phyloP scores from a whole-genome alignment of 2,329 filamentous ascomycete species.

The Penicillium sp. region DNA sequence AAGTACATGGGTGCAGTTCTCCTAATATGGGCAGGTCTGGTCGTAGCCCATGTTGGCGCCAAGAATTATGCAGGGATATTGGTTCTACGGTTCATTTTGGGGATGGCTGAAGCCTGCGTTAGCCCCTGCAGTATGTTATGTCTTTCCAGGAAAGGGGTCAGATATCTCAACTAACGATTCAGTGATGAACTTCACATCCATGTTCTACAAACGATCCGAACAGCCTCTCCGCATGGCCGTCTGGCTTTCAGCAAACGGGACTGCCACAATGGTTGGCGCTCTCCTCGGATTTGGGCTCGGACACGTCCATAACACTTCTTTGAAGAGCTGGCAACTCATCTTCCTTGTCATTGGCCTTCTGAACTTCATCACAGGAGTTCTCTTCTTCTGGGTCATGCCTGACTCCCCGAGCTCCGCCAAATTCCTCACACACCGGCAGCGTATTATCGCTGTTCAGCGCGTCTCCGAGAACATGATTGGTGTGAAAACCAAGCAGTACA shows the following conservation, averaged over 20 bases:
- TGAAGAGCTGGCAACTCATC: slow-evolving; percentile 46
- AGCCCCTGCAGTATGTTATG: slow-evolving; percentile 34
- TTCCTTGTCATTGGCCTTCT: slow-evolving; percentile 48
- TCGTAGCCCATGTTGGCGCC: slow-evolving; percentile 44
- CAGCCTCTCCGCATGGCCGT: slow-evolving; percentile 42
- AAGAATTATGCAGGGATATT: slow-evolving; percentile 50
- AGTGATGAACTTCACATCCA: slow-evolving; percentile 43
- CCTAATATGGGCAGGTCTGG: slow-evolving; percentile 48
- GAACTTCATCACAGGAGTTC: slow-evolving; percentile 50
- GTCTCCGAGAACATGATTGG: slow-evolving; percentile 50
- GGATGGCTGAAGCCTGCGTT: slow-evolving; percentile 47
- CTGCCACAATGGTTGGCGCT: slow-evolving; percentile 44
- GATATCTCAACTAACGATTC: slow-evolving; percentile 9
- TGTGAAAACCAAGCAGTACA: slow-evolving; percentile 43
- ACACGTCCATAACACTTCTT: slow-evolving; percentile 33
- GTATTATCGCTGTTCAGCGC: slow-evolving; percentile 46
- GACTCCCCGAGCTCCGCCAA: slow-evolving; percentile 45
- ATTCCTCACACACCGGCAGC: slow-evolving; percentile 46
- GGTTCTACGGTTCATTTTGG: slow-evolving; percentile 53
- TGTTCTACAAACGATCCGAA: slow-evolving; percentile 46
- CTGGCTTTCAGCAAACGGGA: slow-evolving; percentile 44
- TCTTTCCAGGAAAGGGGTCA: no score
- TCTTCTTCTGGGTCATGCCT: slow-evolving; percentile 42
- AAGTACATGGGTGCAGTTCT: slow-evolving; percentile 49
- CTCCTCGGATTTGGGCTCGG: slow-evolving; percentile 42